Evolutionary conservation across 1,139 yeast species (phyloP).

Genomic region (Entelexis paramagnoliae): DNA sequence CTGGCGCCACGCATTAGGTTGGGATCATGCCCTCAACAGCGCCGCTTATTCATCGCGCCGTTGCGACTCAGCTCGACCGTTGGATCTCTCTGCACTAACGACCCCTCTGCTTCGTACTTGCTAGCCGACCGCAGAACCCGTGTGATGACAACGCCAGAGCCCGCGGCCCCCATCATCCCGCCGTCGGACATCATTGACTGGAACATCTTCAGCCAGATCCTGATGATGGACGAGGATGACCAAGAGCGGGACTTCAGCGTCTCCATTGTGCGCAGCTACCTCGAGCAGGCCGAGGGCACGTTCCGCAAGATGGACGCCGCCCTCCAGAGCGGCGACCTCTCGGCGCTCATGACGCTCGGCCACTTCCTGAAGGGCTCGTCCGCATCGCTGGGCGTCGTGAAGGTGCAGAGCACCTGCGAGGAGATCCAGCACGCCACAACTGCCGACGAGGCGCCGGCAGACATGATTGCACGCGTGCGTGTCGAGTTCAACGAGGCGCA

Average conservation of each 20-base stretch:
- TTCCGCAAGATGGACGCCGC: conserved; percentile 59
- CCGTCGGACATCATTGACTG: conserved; percentile 62
- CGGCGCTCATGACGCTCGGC: conserved; percentile 62
- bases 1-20: background rate
- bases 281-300: conserved; percentile 79
- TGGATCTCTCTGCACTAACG: too few relatives aligned
- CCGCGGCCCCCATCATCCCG: conserved; percentile 7
- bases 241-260: conserved; percentile 72
- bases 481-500: conserved; percentile 31
- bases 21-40: background rate
- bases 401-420: conserved; percentile 80
- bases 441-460: conserved; percentile 26
- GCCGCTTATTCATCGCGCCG: background rate
- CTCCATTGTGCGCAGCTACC: conserved; percentile 67
- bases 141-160: conserved; percentile 2
- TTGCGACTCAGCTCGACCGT: too few relatives aligned
- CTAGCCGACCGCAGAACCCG: background rate
- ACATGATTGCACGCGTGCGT: conserved; percentile 29
- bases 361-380: conserved; percentile 94
- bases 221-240: conserved; percentile 89
- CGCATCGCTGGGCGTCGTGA: conserved; percentile 79
- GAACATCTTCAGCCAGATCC: conserved; percentile 77
- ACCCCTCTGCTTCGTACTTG: background rate
- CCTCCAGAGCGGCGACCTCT: conserved; percentile 42
- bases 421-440: conserved; percentile 68